These are phyloP conservation scores for Salix viminalis DNA, from an alignment of 345 rosid genomes.

Conservation along the genomic window DNA sequence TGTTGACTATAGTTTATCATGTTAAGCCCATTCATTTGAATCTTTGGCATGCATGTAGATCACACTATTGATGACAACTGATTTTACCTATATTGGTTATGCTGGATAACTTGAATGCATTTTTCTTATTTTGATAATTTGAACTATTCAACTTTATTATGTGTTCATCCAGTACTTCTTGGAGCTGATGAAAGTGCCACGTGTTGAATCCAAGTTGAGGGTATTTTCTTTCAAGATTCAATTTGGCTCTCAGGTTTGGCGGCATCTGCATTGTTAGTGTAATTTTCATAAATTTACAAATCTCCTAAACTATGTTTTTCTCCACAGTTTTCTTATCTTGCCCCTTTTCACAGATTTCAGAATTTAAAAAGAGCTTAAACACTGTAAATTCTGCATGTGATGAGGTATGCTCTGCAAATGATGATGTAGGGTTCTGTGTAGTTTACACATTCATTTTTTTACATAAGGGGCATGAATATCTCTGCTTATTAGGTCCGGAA, in stretches of 20 bases:
- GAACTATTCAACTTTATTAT: not conserved
- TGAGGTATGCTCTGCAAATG: conserved; percentile 52
- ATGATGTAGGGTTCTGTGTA: conserved; percentile 11
- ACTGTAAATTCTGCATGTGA: conserved; percentile 85
- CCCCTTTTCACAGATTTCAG: conserved; percentile 51
- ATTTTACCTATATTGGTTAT: not conserved
- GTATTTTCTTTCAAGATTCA: conserved; percentile 97
- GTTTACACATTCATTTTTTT: conserved; percentile 10
- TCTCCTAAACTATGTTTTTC: not conserved
- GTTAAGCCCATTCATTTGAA: not conserved
- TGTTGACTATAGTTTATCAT: not conserved
- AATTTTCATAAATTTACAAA: conserved; percentile 14
- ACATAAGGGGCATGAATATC: not conserved
- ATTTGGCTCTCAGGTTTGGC: conserved; percentile 84
- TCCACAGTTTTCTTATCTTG: conserved; percentile 13
- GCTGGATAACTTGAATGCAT: not conserved
- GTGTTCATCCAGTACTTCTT: conserved; percentile 57
- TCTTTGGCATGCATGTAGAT: not conserved
- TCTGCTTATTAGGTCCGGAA: conserved; percentile 63
- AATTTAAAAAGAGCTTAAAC: conserved; percentile 80
- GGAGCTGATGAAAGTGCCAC: conserved; percentile 98
- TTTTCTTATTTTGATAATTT: not conserved
- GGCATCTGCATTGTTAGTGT: conserved; percentile 39
- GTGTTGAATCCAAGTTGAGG: conserved; percentile 92
- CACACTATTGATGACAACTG: not conserved